Percentiles rank a stretch among this genome's conserved stretches.
These are phyloP conservation scores for Talaromyces albobiverticillius DNA, from an alignment of 2,329 filamentous ascomycete genomes.

Conservation along the genomic window DNA sequence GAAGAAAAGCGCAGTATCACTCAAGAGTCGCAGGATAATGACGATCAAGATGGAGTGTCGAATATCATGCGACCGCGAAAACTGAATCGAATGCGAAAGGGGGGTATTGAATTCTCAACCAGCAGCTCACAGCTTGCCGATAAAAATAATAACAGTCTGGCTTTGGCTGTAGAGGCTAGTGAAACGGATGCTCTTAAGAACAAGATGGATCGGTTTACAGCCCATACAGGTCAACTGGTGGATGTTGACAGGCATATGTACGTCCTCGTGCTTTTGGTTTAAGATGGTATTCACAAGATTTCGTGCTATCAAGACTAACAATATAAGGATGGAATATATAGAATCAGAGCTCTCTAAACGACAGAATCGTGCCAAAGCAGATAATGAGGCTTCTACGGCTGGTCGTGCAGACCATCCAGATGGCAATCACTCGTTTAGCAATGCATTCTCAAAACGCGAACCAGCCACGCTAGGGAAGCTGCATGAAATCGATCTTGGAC, in stretches of 20 bases:
- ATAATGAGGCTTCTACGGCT: constrained; percentile 17
- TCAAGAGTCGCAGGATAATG: constrained; percentile 15
- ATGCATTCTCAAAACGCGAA: constrained; percentile 35
- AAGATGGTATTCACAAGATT: not conserved
- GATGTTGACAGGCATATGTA: constrained; percentile 65
- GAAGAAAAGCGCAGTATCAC: constrained; percentile 14
- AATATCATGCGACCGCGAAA: constrained; percentile 40
- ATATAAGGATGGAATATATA: constrained; percentile 65
- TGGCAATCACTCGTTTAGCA: constrained; percentile 20
- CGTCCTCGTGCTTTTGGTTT: constrained; percentile 31
- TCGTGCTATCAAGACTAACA: constrained; percentile 47
- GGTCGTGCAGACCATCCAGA: constrained; percentile 12
- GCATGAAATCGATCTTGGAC: constrained; percentile 56
- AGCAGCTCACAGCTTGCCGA: constrained; percentile 23
- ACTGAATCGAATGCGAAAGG: constrained; percentile 34
- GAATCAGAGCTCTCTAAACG: constrained; percentile 63
- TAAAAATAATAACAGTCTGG: constrained; percentile 21
- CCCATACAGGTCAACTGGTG: constrained; percentile 57
- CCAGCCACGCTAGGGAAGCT: constrained; percentile 55
- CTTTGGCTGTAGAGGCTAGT: constrained; percentile 23
- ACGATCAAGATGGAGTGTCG: constrained; percentile 21
- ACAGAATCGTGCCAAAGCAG: constrained; percentile 25
- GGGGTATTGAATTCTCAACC: constrained; percentile 47
- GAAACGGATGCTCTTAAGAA: constrained; percentile 36
- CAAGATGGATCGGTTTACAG: constrained; percentile 54